Base-by-base conservation (phyloP, 202 grass and related monocot species). In the Brachypodium distachyon region DNA sequence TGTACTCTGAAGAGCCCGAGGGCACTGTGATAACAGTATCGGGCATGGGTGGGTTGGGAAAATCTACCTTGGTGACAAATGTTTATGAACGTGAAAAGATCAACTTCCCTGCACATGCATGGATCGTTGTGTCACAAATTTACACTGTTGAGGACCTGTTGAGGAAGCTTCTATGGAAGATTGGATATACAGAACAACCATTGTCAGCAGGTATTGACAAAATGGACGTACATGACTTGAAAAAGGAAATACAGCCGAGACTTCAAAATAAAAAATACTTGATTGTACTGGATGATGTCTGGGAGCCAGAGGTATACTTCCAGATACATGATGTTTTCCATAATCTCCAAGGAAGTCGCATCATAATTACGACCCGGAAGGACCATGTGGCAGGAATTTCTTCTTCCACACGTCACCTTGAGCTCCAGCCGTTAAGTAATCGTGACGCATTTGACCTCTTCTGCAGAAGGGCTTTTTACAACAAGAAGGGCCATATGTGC, bases 21-120 rank as follows among this genome's bases (percentile, higher is more conserved):
- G 39, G 52, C 6, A 41, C 4, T 12, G 21, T 87, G 8, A 84
- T 90, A 32, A 64, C 83, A 16, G 75, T 90, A 9, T 87, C 76
- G 2, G 84, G 88, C 5, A 90, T 87, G 84, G 88, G 88, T 2
- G 84, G 88, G 5, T 34, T 90, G 38, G 88, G 88, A 1, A 90
- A 90, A 85, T 81, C 88, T 2, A 90, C 84, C 10, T 32, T 90
- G n/a, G 84, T 84, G 32, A 70, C 69, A 25, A 78, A 77, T 76
- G 84, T 87, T 37, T 91, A 76, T 61, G 79, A 84, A 5, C 79
- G 26, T 29, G 69, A 78, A 17, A 84, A 63, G 29, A 22, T 40
- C 22, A 84, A 55, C 25, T 91, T 91, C 43, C 3, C 59, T 41
- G 79, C 57, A 38, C 53, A 61, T 61, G 88, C 84, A 17, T 87